These are phyloP conservation scores for Nigrospora oryzae DNA, from an alignment of 2,329 filamentous ascomycete genomes.

Conservation along the genomic window DNA sequence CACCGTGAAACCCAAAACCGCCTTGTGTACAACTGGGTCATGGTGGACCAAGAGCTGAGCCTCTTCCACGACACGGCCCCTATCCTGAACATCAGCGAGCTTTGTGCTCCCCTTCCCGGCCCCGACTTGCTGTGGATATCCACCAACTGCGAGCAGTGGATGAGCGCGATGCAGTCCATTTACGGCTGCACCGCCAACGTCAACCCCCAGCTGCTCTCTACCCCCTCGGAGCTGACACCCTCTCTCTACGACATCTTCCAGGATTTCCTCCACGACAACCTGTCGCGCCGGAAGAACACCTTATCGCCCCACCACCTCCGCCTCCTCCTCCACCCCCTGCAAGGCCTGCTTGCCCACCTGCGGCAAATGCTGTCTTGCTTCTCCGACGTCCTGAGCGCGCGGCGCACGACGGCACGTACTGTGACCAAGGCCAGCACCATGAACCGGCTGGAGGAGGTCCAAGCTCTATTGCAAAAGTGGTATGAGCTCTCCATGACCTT, in stretches of 20 bases:
- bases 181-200: conserved; percentile 42
- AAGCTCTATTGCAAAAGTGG: conserved; percentile 57
- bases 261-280: conserved; percentile 57
- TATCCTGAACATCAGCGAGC: conserved; percentile 56
- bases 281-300: conserved; percentile 35
- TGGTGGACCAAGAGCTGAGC: conserved; percentile 64
- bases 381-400: conserved; percentile 41
- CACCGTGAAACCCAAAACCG: conserved; percentile 56
- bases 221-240: conserved; percentile 37
- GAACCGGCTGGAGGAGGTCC: conserved; percentile 54
- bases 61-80: conserved; percentile 57
- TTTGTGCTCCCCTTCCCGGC: conserved; percentile 54
- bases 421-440: conserved; percentile 53
- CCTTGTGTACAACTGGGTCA: conserved; percentile 67
- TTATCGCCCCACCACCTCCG: conserved; percentile 50
- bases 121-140: conserved; percentile 57
- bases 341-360: conserved; percentile 55
- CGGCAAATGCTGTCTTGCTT: conserved; percentile 59
- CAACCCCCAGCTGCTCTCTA: conserved; percentile 41
- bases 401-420: conserved; percentile 30
- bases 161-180: conserved; percentile 46
- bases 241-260: conserved; percentile 60
- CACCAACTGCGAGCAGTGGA: conserved; percentile 50
- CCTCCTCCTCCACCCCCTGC: conserved; percentile 60
- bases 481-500: conserved; percentile 53